Evolutionary conservation across 768 basidiomycete genomes (phyloP).

Genomic region (Rhodocollybia butyracea): DNA sequence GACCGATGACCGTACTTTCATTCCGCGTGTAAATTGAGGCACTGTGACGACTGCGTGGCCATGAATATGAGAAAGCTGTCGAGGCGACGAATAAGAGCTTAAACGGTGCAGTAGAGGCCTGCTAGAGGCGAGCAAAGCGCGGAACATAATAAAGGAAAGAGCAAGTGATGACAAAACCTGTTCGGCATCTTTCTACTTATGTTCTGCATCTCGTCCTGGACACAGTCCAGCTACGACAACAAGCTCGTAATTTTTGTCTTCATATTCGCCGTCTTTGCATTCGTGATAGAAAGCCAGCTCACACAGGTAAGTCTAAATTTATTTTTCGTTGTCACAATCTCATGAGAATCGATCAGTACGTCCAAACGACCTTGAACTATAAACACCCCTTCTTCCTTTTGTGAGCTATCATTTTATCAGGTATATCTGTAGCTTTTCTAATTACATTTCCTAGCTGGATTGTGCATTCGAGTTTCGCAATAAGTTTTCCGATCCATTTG

Average conservation of each 20-base stretch:
- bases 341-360: constrained; percentile 48
- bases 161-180: background rate
- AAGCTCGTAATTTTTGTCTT: constrained; percentile 51
- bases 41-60: constrained; percentile 21
- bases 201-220: background rate
- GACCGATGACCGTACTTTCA: constrained; percentile 96
- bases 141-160: constrained; percentile 43
- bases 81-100: constrained; percentile 31
- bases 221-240: background rate
- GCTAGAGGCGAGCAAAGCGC: constrained; percentile 60
- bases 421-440: constrained; percentile 6
- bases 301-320: constrained; percentile 55
- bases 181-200: background rate
- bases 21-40: constrained; percentile 60
- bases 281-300: constrained; percentile 74
- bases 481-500: constrained; percentile 84
- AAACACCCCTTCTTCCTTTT: constrained; percentile 88
- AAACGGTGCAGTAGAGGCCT: constrained; percentile 59
- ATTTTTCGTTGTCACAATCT: background rate
- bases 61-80: constrained; percentile 28
- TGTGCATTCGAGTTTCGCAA: constrained; percentile 76
- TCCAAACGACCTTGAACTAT: constrained; percentile 74
- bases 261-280: constrained; percentile 57
- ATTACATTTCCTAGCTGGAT: constrained; percentile 54
- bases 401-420: constrained; percentile 38